These are phyloP conservation scores for Malania oleifera DNA, from an alignment of 164 flowering plant species.

Conservation along the genomic window DNA sequence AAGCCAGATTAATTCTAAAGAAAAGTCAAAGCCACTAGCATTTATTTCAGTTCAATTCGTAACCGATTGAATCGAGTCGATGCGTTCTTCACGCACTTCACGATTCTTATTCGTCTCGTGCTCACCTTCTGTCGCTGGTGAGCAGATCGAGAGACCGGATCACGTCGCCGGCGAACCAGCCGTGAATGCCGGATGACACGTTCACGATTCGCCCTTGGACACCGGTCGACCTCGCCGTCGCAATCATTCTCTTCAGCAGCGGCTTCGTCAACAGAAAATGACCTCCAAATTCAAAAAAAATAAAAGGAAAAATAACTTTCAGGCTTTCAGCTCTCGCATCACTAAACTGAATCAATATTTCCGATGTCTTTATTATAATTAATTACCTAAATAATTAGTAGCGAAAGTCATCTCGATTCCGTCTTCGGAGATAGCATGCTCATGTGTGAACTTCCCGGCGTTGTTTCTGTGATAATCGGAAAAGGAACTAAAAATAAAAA, in stretches of 20 bases:
- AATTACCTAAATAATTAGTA: conserved; percentile 78
- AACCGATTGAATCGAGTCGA: no score
- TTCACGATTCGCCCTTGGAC: conserved; percentile 89
- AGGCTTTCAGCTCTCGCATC: no score
- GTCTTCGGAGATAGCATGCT: conserved; percentile 73
- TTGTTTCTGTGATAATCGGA: conserved; percentile 55
- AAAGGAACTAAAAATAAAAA: background rate
- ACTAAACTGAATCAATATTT: no score
- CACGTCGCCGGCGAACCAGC: conserved; percentile 82
- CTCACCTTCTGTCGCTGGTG: conserved; percentile 51
- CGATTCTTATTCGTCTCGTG: background rate
- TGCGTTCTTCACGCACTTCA: no score
- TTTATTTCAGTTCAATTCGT: background rate
- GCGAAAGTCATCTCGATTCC: conserved; percentile 98
- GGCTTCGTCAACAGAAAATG: conserved; percentile 86
- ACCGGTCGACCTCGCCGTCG: conserved; percentile 60
- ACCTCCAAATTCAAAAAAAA: conserved; percentile 31
- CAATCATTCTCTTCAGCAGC: conserved; percentile 64
- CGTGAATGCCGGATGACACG: conserved; percentile 75
- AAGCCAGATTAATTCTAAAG: conserved; percentile 11
- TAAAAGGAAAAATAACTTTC: no score
- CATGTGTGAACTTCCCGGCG: conserved; percentile 81
- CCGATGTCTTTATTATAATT: background rate
- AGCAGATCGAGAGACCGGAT: conserved; percentile 54
- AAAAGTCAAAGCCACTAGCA: conserved; percentile 11